These are phyloP conservation scores for Rhizopus stolonifer DNA, from an alignment of 371 early-diverging fungal genomes.

Conservation along the genomic window DNA sequence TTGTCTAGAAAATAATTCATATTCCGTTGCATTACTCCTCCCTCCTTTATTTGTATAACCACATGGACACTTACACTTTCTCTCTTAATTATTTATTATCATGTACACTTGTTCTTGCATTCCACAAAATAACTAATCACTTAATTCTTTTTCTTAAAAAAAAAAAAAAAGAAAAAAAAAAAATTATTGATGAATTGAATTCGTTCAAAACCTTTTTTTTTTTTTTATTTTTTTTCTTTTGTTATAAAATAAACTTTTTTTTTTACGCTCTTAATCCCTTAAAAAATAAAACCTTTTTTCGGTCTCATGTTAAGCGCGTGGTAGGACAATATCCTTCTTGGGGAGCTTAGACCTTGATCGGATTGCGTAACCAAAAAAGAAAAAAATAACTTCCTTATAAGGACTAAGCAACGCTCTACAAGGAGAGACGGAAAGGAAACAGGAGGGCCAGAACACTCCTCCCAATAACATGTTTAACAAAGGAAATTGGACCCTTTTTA, in stretches of 20 bases:
- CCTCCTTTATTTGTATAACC: constrained; percentile 18
- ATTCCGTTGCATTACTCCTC: neutral
- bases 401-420: neutral
- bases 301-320: neutral
- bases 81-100: neutral
- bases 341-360: neutral
- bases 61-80: constrained; percentile 11
- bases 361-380: neutral
- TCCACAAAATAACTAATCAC: neutral
- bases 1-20: constrained; percentile 10
- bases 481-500: too few relatives aligned
- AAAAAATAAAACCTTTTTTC: neutral
- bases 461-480: too few relatives aligned
- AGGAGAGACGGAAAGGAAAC: too few relatives aligned
- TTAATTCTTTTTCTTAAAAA: neutral
- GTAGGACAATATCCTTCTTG: neutral
- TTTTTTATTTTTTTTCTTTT: too few relatives aligned
- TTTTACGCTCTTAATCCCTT: too few relatives aligned
- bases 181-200: neutral
- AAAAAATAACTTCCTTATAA: neutral
- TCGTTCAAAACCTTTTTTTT: too few relatives aligned
- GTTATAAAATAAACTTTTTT: neutral
- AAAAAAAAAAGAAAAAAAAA: neutral
- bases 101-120: neutral
- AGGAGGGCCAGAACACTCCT: too few relatives aligned